A percentile compares a stretch with the other conserved stretches of the same genome.
These are phyloP conservation scores for Eucommia ulmoides DNA, from an alignment of 257 asterid species.

Conservation along the genomic window DNA sequence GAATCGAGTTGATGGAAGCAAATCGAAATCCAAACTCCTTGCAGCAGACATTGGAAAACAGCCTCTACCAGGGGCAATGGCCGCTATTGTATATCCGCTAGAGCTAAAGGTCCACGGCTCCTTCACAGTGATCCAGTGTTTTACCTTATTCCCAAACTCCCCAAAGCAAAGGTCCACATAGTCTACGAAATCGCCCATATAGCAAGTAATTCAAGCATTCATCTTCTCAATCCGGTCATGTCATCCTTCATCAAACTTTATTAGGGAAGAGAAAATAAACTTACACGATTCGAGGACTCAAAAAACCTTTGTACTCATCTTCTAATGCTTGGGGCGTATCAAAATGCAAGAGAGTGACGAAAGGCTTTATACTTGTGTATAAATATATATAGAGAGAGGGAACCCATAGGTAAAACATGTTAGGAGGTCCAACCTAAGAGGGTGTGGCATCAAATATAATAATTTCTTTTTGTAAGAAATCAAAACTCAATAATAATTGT, in stretches of 20 bases:
- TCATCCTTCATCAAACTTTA: neutral
- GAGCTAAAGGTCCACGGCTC: conserved; percentile 16
- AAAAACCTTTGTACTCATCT: conserved; percentile 1
- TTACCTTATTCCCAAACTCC: conserved; percentile 34
- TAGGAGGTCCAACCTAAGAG: too few species aligned
- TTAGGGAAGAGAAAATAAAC: neutral
- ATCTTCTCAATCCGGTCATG: too few species aligned
- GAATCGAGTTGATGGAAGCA: too few species aligned
- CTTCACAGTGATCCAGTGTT: conserved; percentile 27
- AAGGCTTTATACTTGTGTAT: conserved; percentile 8
- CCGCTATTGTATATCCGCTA: conserved; percentile 8
- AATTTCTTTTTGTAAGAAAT: too few species aligned
- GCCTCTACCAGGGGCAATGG: conserved; percentile 19
- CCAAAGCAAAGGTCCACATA: conserved; percentile 28
- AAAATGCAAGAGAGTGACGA: conserved; percentile 16
- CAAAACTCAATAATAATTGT: too few species aligned
- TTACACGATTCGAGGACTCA: conserved; percentile 11
- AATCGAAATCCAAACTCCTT: too few species aligned
- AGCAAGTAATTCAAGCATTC: too few species aligned
- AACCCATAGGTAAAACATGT: too few species aligned
- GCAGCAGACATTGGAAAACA: neutral
- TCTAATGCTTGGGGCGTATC: conserved; percentile 13
- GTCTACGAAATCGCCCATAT: conserved; percentile 21
- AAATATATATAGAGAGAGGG: neutral
- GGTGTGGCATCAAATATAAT: too few species aligned